phyloP scores from a whole-genome alignment of 805 yeast species.

The Kockiozyma suomiensis region DNA sequence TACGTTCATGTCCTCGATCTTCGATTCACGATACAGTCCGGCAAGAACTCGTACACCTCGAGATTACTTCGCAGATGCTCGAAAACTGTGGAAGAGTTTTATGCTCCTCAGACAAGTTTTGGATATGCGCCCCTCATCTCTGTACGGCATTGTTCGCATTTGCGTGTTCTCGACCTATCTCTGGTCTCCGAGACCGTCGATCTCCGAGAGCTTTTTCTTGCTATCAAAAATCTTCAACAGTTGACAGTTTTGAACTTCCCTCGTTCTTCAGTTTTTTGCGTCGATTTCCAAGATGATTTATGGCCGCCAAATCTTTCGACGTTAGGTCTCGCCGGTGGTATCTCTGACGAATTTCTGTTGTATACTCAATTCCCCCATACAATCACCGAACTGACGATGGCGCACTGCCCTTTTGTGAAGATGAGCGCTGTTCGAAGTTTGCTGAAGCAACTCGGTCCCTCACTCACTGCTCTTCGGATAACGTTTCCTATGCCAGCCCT shows the following conservation, averaged over 20 bases:
- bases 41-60: slow-evolving; percentile 88
- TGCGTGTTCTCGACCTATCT: slow-evolving; percentile 72
- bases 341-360: slow-evolving; percentile 75
- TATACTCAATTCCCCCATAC: slow-evolving; percentile 72
- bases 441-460: slow-evolving; percentile 64
- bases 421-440: slow-evolving; percentile 66
- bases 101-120: slow-evolving; percentile 94
- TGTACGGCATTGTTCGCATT: slow-evolving; percentile 65
- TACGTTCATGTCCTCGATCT: slow-evolving; percentile 70
- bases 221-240: slow-evolving; percentile 62
- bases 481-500: slow-evolving; percentile 89
- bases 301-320: slow-evolving; percentile 84
- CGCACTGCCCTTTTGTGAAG: slow-evolving; percentile 81
- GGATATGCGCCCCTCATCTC: slow-evolving; percentile 89
- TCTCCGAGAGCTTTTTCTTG: slow-evolving; percentile 72
- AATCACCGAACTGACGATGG: slow-evolving; percentile 70
- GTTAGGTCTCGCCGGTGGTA: slow-evolving; percentile 84
- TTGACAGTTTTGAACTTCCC: slow-evolving; percentile 85
- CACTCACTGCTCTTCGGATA: slow-evolving; percentile 63
- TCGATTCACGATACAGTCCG: slow-evolving; percentile 80
- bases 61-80: slow-evolving; percentile 79
- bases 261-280: slow-evolving; percentile 76
- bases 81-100: slow-evolving; percentile 61
- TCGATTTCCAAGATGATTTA: slow-evolving; percentile 46
- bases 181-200: slow-evolving; percentile 90